Base-by-base conservation (phyloP, 768 basidiomycete species). In the Flagelloscypha sp. region DNA sequence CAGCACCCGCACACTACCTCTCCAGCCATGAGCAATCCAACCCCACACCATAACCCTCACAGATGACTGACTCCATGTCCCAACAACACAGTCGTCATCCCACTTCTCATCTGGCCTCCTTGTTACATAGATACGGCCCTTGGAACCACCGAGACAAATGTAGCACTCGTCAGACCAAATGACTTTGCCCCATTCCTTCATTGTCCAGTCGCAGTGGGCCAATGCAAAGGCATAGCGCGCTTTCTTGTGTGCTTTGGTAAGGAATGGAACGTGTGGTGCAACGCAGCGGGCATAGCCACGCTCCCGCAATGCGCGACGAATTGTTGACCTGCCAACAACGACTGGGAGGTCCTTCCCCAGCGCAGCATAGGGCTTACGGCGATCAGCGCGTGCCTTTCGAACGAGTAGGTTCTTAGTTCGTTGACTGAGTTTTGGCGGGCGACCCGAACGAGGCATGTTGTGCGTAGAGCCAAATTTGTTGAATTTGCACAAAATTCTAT, bases 21-120 rank as follows among this genome's bases (percentile, higher is more conserved):
- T 42, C 7, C 10, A 12, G n/a, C 29, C 29, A 15, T 40, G n/a
- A 13, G 4, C 15, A 7, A 42, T 22, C 19, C 39, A 41, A 16
- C 37, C 40, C 40, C 40, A 42, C 12, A 39, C 24, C 38, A 39
- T 39, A 11, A 39, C 34, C 7, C 38, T 17, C 5, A 39, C 20
- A 5, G 27, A 30, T 15, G 38, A 41, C 36, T 42, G 40, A 19
- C 7, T 40, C 21, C 38, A 40, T 18, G 36, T 19, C 25, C 11
- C n/a, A 24, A 38, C 36, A 16, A 41, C n/a, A 24, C 40, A 42
- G 7, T 38, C 40, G 21, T 42, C 36, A 10, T 18, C 12, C n/a
- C 18, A 30, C 11, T 30, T 37, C 30, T 42, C 40, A 15, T 38
- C 36, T 15, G 37, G 5, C 12, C 22, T 6, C 21, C 38, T 22